phyloP scores from a whole-genome alignment of 2,329 filamentous ascomycete species.

The Botrytis pseudocinerea region DNA sequence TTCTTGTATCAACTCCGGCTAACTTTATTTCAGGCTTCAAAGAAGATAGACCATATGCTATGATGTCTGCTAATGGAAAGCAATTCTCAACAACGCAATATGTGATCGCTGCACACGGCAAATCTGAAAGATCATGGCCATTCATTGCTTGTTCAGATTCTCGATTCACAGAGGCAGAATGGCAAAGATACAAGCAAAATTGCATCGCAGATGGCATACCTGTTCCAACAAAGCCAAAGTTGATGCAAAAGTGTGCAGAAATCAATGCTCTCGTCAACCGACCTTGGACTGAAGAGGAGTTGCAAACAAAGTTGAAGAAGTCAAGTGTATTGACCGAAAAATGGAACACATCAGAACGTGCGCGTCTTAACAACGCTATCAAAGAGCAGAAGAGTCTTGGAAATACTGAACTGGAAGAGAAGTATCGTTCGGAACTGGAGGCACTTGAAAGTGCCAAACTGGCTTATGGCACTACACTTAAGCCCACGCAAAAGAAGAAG shows the following conservation, averaged over 20 bases:
- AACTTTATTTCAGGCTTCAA: conserved; percentile 61
- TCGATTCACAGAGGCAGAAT: conserved; percentile 79
- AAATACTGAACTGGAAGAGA: conserved; percentile 57
- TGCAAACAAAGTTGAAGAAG: conserved; percentile 74
- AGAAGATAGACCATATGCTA: conserved; percentile 78
- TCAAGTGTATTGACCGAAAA: conserved; percentile 67
- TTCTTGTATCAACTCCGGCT: conserved; percentile 32
- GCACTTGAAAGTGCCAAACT: conserved; percentile 67
- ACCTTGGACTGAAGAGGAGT: conserved; percentile 78
- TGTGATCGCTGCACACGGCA: conserved; percentile 77
- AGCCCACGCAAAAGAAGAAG: conserved; percentile 54
- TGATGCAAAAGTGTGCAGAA: conserved; percentile 73
- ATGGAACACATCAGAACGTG: conserved; percentile 66
- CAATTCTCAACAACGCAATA: conserved; percentile 85
- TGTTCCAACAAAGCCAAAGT: conserved; percentile 69
- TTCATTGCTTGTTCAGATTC: conserved; percentile 90
- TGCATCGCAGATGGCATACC: conserved; percentile 71
- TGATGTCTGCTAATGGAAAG: conserved; percentile 72
- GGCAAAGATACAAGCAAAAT: conserved; percentile 75
- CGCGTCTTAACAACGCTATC: conserved; percentile 63
- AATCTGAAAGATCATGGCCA: conserved; percentile 79
- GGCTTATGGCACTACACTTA: conserved; percentile 68
- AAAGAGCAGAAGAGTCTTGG: conserved; percentile 65
- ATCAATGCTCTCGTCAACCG: conserved; percentile 80
- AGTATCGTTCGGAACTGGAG: conserved; percentile 61